Base-by-base conservation (phyloP, 2,329 filamentous ascomycete genomes). In the Stemphylium lycopersici region DNA sequence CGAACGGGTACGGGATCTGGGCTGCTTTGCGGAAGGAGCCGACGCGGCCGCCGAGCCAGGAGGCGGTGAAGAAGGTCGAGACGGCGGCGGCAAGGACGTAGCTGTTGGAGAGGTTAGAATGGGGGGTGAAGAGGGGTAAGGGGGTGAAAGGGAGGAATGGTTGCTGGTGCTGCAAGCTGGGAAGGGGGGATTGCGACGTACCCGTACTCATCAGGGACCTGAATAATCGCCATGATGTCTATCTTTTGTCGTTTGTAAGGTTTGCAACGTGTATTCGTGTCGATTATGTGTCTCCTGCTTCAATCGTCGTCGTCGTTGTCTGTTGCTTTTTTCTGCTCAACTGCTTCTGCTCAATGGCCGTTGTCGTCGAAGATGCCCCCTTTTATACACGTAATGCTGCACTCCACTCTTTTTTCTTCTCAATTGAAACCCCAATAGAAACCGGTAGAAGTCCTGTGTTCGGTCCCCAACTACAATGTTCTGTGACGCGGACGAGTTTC, bases 1-100 rank as follows among this genome's bases (percentile, higher is more conserved):
- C 73, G 74, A 83, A 81, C 12, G 85, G 85, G 71, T 87, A 87
- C 13, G 77, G 76, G 56, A 87, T 75, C 37, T 80, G 77, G 57
- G 84, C 83, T 3, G 71, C 64, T 61, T 80, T 81, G 73, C 85
- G 83, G 70, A 79, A 74, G 18, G 37, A 18, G 40, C 67, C 68
- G 26, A 81, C 78, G 66, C 82, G 76, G 13, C 20, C 48, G 60
- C 80, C 81, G 66, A 86, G 84, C 73, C 80, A 79, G 63, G 76
- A 76, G 52, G 75, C 73, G 37, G 87, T 76, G 66, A 86, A 65
- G 68, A 85, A 83, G 56, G 79, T 82, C 52, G 80, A 79, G 56
- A 84, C 78, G 32, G 81, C 79, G 60, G 84, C 75, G 64, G 78
- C 75, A 66, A 86, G 76, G 71, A 84, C 82, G 69, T 81, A 81